Conservation (phyloP, 331 rosid genomes). For the Malus hybrid region DNA sequence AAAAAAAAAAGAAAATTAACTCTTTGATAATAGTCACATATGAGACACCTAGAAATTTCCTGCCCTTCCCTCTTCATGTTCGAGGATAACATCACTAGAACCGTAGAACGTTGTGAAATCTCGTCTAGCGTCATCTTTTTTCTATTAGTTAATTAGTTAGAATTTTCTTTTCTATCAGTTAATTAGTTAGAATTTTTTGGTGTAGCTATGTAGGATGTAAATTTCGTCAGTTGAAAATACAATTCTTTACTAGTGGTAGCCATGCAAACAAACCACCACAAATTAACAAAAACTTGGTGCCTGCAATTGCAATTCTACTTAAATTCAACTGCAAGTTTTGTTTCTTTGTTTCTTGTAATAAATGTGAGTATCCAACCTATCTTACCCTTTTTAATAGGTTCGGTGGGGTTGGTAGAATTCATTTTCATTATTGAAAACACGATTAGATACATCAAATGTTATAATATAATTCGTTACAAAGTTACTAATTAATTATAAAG, state of each 20-base stretch:
- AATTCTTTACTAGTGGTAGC: background rate
- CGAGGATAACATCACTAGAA: background rate
- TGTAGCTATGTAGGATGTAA: background rate
- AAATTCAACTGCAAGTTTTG: background rate
- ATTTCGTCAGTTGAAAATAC: too few relatives aligned
- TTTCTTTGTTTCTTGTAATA: background rate
- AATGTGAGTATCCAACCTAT: background rate
- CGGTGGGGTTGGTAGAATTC: constrained; percentile 1
- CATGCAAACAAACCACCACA: background rate
- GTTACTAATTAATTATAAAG: too few relatives aligned
- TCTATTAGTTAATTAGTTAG: too few relatives aligned
- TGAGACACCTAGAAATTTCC: background rate
- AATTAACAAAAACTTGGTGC: background rate
- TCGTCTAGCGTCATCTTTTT: too few relatives aligned
- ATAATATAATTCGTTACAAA: too few relatives aligned
- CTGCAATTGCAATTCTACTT: background rate
- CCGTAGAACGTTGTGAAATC: background rate
- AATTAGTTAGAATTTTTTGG: too few relatives aligned
- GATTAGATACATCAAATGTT: too few relatives aligned
- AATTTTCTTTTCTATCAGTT: too few relatives aligned
- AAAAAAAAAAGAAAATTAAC: background rate
- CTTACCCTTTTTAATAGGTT: background rate
- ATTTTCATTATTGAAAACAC: background rate
- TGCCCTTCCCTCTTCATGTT: background rate
- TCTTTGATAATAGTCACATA: too few relatives aligned